phyloP scores from a whole-genome alignment of 371 early-diverging fungal genomes.

The Entomophthora muscae region DNA sequence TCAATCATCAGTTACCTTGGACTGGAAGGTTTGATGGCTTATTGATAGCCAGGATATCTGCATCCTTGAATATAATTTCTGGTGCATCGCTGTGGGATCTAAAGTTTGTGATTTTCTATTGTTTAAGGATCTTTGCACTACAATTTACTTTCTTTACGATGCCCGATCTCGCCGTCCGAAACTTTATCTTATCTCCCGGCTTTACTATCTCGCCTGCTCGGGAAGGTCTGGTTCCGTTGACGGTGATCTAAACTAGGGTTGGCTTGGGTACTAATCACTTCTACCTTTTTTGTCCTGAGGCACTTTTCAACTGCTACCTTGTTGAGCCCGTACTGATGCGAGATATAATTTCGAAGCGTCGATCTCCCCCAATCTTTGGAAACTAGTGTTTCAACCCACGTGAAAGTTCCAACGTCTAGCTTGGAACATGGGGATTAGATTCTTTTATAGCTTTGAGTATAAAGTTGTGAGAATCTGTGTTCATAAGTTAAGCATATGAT shows the following conservation, averaged over 20 bases:
- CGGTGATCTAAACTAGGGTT: not conserved
- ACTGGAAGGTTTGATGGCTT: not conserved
- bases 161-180: not conserved
- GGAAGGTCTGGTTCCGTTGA: not conserved
- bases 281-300: not conserved
- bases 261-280: not conserved
- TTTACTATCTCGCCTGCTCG: not conserved
- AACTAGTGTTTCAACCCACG: not conserved
- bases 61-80: not conserved
- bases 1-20: constrained; percentile 1
- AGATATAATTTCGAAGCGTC: not conserved
- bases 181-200: not conserved
- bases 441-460: too few species aligned
- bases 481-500: too few species aligned
- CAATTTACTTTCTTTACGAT: not conserved
- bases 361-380: not conserved
- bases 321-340: not conserved
- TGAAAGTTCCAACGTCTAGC: not conserved
- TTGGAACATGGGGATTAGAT: too few species aligned
- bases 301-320: not conserved
- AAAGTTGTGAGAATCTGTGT: too few species aligned
- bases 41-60: not conserved
- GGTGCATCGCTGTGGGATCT: too few species aligned
- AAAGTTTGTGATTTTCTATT: too few species aligned
- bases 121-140: too few species aligned